phyloP scores from a whole-genome alignment of 1,284 basidiomycete species.

The Cerioporus squamosus region DNA sequence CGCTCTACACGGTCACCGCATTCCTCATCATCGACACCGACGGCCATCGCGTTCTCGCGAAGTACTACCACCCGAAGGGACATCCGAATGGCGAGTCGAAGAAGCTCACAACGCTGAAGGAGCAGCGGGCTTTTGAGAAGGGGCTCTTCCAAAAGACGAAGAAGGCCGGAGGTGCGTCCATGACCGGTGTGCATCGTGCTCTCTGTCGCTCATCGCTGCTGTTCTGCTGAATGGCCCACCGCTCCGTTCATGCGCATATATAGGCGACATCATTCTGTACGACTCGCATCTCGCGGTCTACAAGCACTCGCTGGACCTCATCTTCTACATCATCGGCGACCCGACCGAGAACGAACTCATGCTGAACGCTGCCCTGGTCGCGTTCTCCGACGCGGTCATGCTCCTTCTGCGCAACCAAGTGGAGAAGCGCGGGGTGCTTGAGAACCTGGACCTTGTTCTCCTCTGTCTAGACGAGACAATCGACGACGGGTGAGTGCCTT shows the following conservation, averaged over 20 bases:
- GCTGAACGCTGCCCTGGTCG: constrained; percentile 84
- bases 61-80: constrained; percentile 89
- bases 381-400: constrained; percentile 86
- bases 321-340: constrained; percentile 93
- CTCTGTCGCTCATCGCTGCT: neutral
- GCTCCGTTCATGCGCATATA: neutral
- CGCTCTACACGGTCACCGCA: constrained; percentile 84
- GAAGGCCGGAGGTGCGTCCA: constrained; percentile 79
- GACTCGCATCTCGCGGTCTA: constrained; percentile 93
- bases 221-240: neutral
- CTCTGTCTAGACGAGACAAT: constrained; percentile 96
- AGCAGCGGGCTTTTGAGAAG: constrained; percentile 96
- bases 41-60: constrained; percentile 92
- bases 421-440: constrained; percentile 94
- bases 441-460: constrained; percentile 93
- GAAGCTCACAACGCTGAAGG: constrained; percentile 78
- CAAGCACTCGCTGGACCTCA: constrained; percentile 93
- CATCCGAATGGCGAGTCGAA: constrained; percentile 66
- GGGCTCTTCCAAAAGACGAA: constrained; percentile 95
- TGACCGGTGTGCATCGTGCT: neutral
- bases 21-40: constrained; percentile 95
- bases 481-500: constrained; percentile 90
- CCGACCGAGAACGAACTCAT: constrained; percentile 96
- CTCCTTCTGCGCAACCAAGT: constrained; percentile 90
- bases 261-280: constrained; percentile 95